Evolutionary conservation across 1,284 basidiomycete genomes (phyloP).

Genomic region (Trichosporon faecale): DNA sequence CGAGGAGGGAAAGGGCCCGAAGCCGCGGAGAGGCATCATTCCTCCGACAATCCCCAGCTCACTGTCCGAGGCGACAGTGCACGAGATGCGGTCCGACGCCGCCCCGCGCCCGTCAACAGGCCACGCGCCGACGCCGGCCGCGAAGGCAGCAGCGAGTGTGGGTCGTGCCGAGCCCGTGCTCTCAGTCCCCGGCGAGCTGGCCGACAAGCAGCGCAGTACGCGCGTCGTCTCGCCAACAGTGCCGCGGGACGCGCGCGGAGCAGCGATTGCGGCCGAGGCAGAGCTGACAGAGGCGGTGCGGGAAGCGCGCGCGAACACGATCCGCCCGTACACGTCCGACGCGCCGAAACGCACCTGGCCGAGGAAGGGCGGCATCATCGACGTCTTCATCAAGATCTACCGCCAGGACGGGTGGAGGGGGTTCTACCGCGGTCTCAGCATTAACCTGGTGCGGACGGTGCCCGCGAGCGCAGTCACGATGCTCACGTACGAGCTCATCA

Average conservation of each 20-base stretch:
- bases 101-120: background rate
- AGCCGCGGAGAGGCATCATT: background rate
- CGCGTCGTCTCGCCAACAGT: background rate
- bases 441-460: conserved; percentile 87
- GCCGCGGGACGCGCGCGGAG: background rate
- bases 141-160: background rate
- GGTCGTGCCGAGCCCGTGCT: background rate
- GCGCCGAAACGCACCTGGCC: conserved; percentile 8
- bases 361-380: conserved; percentile 59
- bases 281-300: background rate
- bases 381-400: conserved; percentile 70
- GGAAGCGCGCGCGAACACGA: background rate
- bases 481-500: conserved; percentile 65
- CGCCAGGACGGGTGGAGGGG: conserved; percentile 77
- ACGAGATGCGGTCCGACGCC: background rate
- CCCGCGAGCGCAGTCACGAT: conserved; percentile 91
- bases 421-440: conserved; percentile 82
- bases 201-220: background rate
- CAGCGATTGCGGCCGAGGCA: background rate
- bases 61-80: background rate
- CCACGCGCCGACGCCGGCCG: background rate
- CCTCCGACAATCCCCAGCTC: background rate
- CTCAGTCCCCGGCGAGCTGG: background rate
- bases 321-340: background rate
- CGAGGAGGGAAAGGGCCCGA: background rate